Evolutionary conservation across 306 rosid species (phyloP).

Genomic region (Adenanthera pavonina): DNA sequence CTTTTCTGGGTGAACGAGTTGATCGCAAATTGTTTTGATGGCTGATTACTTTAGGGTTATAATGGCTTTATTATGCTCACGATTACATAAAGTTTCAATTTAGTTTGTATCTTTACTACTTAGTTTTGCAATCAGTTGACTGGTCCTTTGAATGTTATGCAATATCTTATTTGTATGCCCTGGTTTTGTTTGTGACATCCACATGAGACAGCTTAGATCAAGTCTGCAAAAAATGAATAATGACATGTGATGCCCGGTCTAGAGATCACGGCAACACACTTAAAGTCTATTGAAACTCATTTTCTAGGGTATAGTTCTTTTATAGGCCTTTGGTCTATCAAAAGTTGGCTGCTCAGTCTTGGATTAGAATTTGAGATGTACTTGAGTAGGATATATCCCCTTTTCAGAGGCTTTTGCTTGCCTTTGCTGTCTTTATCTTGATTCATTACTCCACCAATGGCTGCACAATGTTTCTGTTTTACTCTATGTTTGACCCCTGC

Average conservation of each 20-base stretch:
- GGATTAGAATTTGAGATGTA: background rate
- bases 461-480: background rate
- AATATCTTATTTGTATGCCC: slow-evolving; percentile 5
- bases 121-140: background rate
- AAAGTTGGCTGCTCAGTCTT: background rate
- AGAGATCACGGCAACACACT: background rate
- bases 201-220: background rate
- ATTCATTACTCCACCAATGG: background rate
- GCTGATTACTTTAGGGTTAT: slow-evolving; percentile 8
- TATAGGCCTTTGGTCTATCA: background rate
- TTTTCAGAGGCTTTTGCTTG: slow-evolving; percentile 16
- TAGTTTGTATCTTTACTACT: slow-evolving; percentile 6
- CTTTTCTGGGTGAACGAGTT: slow-evolving; percentile 5
- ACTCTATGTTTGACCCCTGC: background rate
- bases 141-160: background rate
- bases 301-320: background rate
- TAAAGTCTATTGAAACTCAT: background rate
- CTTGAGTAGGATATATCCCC: background rate
- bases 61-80: background rate
- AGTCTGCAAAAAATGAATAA: background rate
- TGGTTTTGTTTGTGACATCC: background rate
- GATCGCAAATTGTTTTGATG: background rate
- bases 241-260: background rate
- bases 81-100: background rate
- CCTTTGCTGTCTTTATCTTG: background rate